Percentiles rank a stretch among this genome's conserved stretches.
Evolutionary conservation across 2,329 filamentous ascomycete species (phyloP).

Genomic region (Calonectria multiphialidica): DNA sequence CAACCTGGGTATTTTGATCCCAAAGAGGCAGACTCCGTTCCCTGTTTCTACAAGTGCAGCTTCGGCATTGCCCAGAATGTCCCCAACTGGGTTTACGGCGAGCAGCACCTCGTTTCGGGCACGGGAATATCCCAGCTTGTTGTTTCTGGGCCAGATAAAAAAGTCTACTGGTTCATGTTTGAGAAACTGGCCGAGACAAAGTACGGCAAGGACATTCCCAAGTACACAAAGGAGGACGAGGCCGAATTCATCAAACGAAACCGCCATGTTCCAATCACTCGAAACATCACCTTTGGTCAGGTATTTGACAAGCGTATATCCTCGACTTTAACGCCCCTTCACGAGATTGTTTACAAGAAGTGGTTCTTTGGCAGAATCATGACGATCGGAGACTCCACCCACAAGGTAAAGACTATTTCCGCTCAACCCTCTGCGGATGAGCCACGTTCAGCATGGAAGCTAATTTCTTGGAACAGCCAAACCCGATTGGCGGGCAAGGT

Average conservation of each 20-base stretch:
- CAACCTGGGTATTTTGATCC: neutral
- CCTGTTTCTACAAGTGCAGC: neutral
- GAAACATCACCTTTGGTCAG: neutral
- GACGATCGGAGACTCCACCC: neutral
- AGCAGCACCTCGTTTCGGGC: neutral
- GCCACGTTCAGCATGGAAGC: neutral
- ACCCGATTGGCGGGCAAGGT: neutral
- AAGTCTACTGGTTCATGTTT: slow-evolving; percentile 2
- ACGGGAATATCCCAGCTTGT: neutral
- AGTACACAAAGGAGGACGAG: neutral
- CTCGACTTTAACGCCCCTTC: neutral
- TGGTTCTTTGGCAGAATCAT: neutral
- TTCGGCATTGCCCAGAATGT: neutral
- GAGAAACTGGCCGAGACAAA: neutral
- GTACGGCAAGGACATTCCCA: neutral
- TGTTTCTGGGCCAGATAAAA: neutral
- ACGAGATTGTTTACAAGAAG: neutral
- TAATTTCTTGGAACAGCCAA: neutral
- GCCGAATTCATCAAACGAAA: neutral
- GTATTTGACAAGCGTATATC: neutral
- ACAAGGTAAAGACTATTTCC: neutral
- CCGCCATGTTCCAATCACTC: neutral
- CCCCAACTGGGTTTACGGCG: neutral
- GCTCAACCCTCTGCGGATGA: neutral
- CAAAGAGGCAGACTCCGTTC: neutral